Percentiles rank a stretch among this genome's conserved stretches.
phyloP scores from a whole-genome alignment of 192 early-diverging fungal species.

The Backusella parvicylindrica region DNA sequence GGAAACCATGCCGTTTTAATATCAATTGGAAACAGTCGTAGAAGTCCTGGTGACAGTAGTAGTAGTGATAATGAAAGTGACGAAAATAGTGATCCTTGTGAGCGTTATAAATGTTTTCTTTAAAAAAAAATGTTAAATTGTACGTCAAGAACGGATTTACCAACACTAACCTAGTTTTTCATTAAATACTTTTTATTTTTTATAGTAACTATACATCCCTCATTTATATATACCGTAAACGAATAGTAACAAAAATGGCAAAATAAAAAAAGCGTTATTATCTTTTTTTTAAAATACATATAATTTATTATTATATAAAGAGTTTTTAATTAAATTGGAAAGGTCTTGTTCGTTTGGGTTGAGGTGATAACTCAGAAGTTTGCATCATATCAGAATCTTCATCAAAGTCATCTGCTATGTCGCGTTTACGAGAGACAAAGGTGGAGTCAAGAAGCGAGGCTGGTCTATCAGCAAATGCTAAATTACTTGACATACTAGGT shows the following conservation, averaged over 20 bases:
- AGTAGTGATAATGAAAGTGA: neutral
- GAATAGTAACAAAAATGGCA: no score
- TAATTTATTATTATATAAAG: neutral
- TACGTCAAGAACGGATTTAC: no score
- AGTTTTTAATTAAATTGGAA: neutral
- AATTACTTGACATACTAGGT: slow-evolving; percentile 10
- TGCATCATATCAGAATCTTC: neutral
- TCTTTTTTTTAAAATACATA: no score
- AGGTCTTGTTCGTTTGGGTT: neutral
- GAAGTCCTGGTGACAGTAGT: neutral
- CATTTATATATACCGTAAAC: no score
- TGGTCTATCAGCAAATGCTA: slow-evolving; percentile 10
- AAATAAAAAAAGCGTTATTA: neutral
- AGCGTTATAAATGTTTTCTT: neutral
- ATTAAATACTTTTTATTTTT: no score
- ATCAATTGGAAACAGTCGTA: no score
- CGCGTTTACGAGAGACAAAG: neutral
- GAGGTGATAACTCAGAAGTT: neutral
- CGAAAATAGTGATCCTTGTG: neutral
- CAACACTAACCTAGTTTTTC: no score
- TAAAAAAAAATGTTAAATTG: no score
- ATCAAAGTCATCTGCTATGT: neutral
- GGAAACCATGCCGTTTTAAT: no score
- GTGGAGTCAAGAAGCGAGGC: neutral
- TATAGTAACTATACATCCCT: no score